phyloP scores from a whole-genome alignment of 352 stramenopile species.

The Phytophthora litchii region DNA sequence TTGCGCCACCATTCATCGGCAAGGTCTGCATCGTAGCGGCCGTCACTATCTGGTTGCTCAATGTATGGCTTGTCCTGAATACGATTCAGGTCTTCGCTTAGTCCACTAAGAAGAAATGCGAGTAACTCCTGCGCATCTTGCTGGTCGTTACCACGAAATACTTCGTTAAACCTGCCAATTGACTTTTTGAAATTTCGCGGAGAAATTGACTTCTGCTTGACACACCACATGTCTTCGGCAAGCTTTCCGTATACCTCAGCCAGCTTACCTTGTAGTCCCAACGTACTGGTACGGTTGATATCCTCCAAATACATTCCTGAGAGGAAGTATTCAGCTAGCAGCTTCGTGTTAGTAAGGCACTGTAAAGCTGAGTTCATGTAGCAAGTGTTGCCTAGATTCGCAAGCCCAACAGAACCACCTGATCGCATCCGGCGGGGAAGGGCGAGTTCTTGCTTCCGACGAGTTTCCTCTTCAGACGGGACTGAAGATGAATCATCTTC shows the following conservation, averaged over 20 bases:
- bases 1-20: constrained; percentile 99
- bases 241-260: constrained; percentile 96
- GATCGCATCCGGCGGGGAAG: constrained; percentile 77
- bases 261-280: constrained; percentile 95
- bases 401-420: constrained; percentile 75
- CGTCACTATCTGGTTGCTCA: constrained; percentile 97
- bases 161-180: constrained; percentile 94
- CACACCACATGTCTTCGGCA: constrained; percentile 95
- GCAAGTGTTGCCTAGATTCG: constrained; percentile 96
- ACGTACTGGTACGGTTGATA: constrained; percentile 96
- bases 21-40: constrained; percentile 96
- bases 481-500: constrained; percentile 44
- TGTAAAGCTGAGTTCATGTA: constrained; percentile 96
- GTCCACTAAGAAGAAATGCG: constrained; percentile 94
- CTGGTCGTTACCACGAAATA: constrained; percentile 97
- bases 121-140: constrained; percentile 98
- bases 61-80: constrained; percentile 97
- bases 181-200: constrained; percentile 94
- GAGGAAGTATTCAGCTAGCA: constrained; percentile 97
- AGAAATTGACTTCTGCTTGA: constrained; percentile 93
- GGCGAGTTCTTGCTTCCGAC: constrained; percentile 58
- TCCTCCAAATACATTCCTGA: constrained; percentile 92
- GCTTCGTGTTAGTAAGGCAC: constrained; percentile 95
- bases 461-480: constrained; percentile 61
- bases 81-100: constrained; percentile 99